These are phyloP conservation scores for Aspergillus conjunctus DNA, from an alignment of 495 filamentous ascomycete species.

Conservation along the genomic window DNA sequence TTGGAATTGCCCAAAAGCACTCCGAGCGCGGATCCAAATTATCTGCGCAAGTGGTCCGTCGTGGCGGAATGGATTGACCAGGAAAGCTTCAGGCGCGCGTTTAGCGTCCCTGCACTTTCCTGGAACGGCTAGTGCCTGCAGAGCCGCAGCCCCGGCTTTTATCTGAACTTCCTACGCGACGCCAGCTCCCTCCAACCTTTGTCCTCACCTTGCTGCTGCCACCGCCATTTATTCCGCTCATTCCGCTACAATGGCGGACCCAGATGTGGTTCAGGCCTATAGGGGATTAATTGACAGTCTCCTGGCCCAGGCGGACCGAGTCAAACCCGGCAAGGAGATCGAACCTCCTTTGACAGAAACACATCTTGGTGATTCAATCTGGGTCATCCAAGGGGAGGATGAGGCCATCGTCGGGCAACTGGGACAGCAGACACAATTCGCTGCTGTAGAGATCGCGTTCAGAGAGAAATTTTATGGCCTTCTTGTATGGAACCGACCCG, in stretches of 20 bases:
- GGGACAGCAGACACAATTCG: constrained; percentile 53
- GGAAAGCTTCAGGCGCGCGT: constrained; percentile 32
- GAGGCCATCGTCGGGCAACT: constrained; percentile 29
- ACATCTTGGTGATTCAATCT: constrained; percentile 44
- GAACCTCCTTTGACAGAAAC: constrained; percentile 74
- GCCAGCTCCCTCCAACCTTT: neutral
- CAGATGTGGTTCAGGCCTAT: constrained; percentile 47
- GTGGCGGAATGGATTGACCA: constrained; percentile 17
- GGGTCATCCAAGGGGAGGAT: constrained; percentile 37
- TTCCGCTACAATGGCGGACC: constrained; percentile 47
- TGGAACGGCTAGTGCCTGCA: constrained; percentile 30
- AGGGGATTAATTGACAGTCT: constrained; percentile 60
- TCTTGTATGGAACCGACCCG: constrained; percentile 57
- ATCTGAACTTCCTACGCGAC: constrained; percentile 8
- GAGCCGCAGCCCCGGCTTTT: constrained; percentile 31
- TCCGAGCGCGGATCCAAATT: constrained; percentile 30
- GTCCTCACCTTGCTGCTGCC: constrained; percentile 1
- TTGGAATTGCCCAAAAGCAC: constrained; percentile 31
- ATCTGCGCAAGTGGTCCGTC: constrained; percentile 36
- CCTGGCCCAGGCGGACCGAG: constrained; percentile 60
- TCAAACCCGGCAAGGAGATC: constrained; percentile 67
- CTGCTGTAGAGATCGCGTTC: constrained; percentile 76
- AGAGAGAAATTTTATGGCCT: constrained; percentile 74
- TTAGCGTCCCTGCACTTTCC: constrained; percentile 19
- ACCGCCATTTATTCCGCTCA: neutral